Conservation (phyloP, 1,139 yeast species). For the Blastobotrys malaysiensis region DNA sequence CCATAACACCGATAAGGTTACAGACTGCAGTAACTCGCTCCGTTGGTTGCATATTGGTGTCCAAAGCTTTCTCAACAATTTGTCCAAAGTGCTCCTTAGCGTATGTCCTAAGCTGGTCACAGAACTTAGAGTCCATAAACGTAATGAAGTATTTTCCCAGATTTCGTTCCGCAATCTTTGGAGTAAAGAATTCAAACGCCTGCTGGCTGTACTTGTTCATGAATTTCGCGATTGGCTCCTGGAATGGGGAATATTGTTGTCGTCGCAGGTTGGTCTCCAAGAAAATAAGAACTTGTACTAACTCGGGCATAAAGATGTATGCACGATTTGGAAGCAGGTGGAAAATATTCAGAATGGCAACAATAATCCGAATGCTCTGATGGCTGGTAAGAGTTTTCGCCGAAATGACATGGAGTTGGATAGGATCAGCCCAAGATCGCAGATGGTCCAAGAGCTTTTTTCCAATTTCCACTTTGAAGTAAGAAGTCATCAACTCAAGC, state of each 20-base stretch:
- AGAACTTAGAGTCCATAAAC: conserved; percentile 55
- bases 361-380: conserved; percentile 77
- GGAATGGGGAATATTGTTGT: conserved; percentile 81
- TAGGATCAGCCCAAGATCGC: conserved; percentile 94
- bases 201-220: conserved; percentile 78
- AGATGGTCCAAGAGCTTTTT: conserved; percentile 86
- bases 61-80: conserved; percentile 40
- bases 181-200: conserved; percentile 63
- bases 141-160: conserved; percentile 61
- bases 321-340: conserved; percentile 92
- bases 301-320: conserved; percentile 82
- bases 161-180: conserved; percentile 61
- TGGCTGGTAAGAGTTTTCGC: conserved; percentile 72
- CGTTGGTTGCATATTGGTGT: conserved; percentile 35
- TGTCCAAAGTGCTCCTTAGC: conserved; percentile 48
- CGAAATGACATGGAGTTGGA: conserved; percentile 63
- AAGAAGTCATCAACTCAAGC: conserved; percentile 79
- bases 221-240: conserved; percentile 86
- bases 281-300: conserved; percentile 67
- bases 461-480: conserved; percentile 96
- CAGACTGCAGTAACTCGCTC: conserved; percentile 59
- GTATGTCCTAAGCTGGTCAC: conserved; percentile 50
- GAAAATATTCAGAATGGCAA: conserved; percentile 86
- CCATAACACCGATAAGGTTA: conserved; percentile 62
- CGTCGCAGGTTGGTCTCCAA: conserved; percentile 82